A percentile compares a stretch with the other conserved stretches of the same genome.
Conservation (phyloP, 768 basidiomycete genomes). For the Podaxis sp. region DNA sequence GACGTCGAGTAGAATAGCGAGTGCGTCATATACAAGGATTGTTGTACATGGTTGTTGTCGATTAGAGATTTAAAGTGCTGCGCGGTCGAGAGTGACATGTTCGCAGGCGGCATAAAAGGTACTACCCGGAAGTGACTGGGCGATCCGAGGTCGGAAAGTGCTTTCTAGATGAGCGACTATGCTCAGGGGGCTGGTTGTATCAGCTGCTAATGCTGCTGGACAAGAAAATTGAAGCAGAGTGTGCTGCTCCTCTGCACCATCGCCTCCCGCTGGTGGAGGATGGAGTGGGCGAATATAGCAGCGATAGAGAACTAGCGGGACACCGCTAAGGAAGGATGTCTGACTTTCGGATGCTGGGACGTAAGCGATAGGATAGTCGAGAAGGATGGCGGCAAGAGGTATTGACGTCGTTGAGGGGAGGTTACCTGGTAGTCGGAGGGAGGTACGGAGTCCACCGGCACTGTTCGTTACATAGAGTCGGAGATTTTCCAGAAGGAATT, state of each 20-base stretch:
- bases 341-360: constrained; percentile 29
- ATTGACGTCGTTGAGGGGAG: constrained; percentile 33
- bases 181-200: background rate
- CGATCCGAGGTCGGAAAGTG: constrained; percentile 3
- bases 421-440: constrained; percentile 29
- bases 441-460: constrained; percentile 8
- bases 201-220: background rate
- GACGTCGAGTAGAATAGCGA: constrained; percentile 56
- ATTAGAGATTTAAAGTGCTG: constrained; percentile 6
- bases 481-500: constrained; percentile 2
- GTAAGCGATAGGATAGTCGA: constrained; percentile 64
- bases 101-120: background rate
- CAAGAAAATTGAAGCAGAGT: constrained; percentile 16
- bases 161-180: background rate
- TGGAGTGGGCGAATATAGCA: constrained; percentile 42
- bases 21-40: background rate
- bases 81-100: constrained; percentile 7
- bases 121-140: background rate
- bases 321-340: constrained; percentile 42
- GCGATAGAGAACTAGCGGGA: constrained; percentile 32
- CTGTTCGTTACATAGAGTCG: background rate
- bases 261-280: constrained; percentile 27
- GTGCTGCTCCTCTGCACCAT: constrained; percentile 8
- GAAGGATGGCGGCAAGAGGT: constrained; percentile 56
- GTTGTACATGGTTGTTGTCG: background rate